These are phyloP conservation scores for Crucihimalaya himalaica DNA, from an alignment of 345 rosid genomes.

Conservation along the genomic window DNA sequence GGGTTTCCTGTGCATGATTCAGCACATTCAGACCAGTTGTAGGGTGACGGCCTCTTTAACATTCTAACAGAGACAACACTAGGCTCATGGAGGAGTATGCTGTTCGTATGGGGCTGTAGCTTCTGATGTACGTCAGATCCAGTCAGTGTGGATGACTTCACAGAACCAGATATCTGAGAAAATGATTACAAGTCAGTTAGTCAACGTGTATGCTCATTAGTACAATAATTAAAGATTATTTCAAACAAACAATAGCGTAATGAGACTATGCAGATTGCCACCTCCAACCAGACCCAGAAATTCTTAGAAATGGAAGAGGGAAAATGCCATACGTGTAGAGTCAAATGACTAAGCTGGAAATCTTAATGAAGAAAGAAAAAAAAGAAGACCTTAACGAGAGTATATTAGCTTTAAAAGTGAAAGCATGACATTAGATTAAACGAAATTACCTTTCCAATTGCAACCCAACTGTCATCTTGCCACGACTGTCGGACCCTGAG, in stretches of 20 bases:
- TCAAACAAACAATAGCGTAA: not conserved
- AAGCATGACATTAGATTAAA: not conserved
- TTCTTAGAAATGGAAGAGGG: not conserved
- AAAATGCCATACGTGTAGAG: not conserved
- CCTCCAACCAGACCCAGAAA: conserved; percentile 14
- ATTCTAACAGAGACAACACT: conserved; percentile 43
- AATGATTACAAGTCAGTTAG: conserved; percentile 33
- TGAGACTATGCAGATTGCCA: conserved; percentile 10
- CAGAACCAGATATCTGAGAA: conserved; percentile 46
- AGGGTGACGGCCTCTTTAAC: conserved; percentile 49
- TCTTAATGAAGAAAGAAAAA: not conserved
- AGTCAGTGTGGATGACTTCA: conserved; percentile 40
- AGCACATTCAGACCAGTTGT: conserved; percentile 40
- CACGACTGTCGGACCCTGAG: conserved; percentile 67
- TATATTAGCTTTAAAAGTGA: not conserved
- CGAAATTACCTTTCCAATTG: conserved; percentile 49
- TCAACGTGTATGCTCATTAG: conserved; percentile 5
- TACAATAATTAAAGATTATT: not conserved
- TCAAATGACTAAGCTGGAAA: conserved; percentile 2
- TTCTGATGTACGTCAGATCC: conserved; percentile 37
- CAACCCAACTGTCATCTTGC: conserved; percentile 61
- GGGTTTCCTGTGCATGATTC: conserved; percentile 49
- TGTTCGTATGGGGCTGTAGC: conserved; percentile 34
- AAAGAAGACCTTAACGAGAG: not conserved
- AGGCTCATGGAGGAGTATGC: conserved; percentile 39